These are phyloP conservation scores for Corylus avellana DNA, from an alignment of 306 rosid species.

Conservation along the genomic window DNA sequence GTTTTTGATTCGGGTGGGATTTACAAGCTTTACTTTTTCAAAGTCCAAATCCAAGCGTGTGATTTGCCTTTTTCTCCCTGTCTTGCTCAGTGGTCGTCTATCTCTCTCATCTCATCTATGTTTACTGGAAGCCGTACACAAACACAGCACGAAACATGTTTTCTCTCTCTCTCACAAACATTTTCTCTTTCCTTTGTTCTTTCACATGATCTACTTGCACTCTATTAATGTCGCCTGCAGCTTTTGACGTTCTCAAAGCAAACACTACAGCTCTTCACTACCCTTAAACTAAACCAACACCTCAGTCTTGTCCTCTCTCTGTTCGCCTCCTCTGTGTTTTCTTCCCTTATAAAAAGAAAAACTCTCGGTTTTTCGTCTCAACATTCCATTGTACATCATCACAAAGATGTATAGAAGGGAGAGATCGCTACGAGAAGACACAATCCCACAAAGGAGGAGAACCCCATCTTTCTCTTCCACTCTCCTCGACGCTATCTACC, in stretches of 20 bases:
- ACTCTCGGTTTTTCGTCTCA: conserved; percentile 3
- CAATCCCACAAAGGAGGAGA: conserved; percentile 58
- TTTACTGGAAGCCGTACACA: conserved; percentile 40
- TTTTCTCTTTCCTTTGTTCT: conserved; percentile 24
- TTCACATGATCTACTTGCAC: conserved; percentile 49
- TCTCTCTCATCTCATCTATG: conserved; percentile 30
- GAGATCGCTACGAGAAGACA: conserved; percentile 22
- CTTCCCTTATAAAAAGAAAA: conserved; percentile 19
- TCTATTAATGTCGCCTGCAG: conserved; percentile 39
- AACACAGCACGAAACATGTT: conserved; percentile 38
- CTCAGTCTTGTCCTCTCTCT: conserved; percentile 6
- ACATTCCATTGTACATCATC: not conserved
- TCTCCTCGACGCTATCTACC: conserved; percentile 60
- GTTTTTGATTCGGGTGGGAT: too few species aligned
- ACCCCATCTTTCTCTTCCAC: conserved; percentile 71
- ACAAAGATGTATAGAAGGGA: conserved; percentile 41
- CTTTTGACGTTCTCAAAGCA: conserved; percentile 53
- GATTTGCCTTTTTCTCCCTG: conserved; percentile 20
- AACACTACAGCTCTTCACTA: conserved; percentile 58
- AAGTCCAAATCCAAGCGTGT: conserved; percentile 21
- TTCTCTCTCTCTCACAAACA: not conserved
- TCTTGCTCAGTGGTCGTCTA: conserved; percentile 20
- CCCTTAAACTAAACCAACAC: conserved; percentile 24
- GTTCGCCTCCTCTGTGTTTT: not conserved
- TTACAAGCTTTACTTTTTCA: not conserved